A percentile compares a stretch with the other conserved stretches of the same genome.
phyloP scores from a whole-genome alignment of 2,329 filamentous ascomycete genomes.

The Pyrenochaeta sp. region DNA sequence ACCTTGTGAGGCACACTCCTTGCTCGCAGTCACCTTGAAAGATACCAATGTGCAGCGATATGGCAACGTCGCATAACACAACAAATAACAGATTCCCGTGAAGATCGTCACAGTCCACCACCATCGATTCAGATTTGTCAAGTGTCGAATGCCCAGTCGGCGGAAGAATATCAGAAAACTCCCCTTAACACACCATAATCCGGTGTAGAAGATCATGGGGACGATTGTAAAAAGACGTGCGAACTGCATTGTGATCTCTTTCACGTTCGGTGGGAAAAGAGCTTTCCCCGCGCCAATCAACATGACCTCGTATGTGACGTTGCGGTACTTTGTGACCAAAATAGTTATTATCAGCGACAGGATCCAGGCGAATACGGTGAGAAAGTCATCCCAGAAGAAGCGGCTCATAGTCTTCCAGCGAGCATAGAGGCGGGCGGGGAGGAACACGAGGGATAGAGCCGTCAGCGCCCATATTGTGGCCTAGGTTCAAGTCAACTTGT shows the following conservation, averaged over 20 bases:
- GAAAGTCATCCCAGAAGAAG: conserved; percentile 20
- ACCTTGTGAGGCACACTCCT: conserved; percentile 9
- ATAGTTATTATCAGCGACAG: conserved; percentile 12
- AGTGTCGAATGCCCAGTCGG: conserved; percentile 5
- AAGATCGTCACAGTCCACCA: conserved; percentile 10
- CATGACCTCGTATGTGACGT: conserved; percentile 11
- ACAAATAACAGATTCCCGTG: conserved; percentile 7
- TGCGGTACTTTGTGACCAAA: conserved; percentile 1
- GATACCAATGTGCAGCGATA: conserved; percentile 15
- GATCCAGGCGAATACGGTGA: conserved; percentile 13
- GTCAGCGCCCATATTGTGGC: conserved; percentile 9
- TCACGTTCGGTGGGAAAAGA: conserved; percentile 7
- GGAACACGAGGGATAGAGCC: conserved; percentile 3
- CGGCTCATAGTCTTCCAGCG: conserved; percentile 9
- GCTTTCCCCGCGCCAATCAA: conserved; percentile 2
- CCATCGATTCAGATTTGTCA: conserved; percentile 2
- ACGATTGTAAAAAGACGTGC: conserved; percentile 10
- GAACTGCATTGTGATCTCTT: conserved; percentile 11
- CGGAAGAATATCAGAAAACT: conserved; percentile 23
- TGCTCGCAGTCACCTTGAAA: conserved; percentile 6
- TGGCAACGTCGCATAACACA: conserved; percentile 11
- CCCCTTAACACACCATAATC: conserved; percentile 21
- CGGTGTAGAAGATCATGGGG: conserved; percentile 16
- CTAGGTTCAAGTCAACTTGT: too few relatives aligned
- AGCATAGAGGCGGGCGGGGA: conserved; percentile 10